Evolutionary conservation across 2,329 filamentous ascomycete species (phyloP).

Genomic region (Ploettnerulaceae sp.): DNA sequence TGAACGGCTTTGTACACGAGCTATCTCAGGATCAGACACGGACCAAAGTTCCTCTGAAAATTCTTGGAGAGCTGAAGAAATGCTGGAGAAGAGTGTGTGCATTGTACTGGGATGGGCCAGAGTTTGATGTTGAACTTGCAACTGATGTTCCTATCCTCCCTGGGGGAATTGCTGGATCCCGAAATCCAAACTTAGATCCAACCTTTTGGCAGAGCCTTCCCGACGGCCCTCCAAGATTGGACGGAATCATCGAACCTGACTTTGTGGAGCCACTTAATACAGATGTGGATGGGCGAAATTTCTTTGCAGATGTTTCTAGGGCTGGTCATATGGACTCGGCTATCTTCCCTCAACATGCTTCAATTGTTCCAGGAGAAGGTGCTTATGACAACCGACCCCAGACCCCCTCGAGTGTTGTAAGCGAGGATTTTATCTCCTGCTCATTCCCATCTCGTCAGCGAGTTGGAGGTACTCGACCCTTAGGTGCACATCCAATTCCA

Average conservation of each 20-base stretch:
- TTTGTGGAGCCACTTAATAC: constrained; percentile 27
- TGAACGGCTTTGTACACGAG: constrained; percentile 65
- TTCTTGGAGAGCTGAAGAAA: constrained; percentile 89
- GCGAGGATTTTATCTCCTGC: constrained; percentile 58
- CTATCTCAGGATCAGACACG: constrained; percentile 42
- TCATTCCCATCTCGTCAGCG: constrained; percentile 53
- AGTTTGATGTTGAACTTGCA: constrained; percentile 56
- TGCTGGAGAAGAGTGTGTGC: constrained; percentile 93
- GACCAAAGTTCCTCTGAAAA: constrained; percentile 65
- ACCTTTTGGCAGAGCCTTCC: constrained; percentile 45
- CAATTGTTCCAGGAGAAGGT: constrained; percentile 6
- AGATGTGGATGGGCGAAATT: constrained; percentile 35
- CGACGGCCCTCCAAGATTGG: constrained; percentile 43
- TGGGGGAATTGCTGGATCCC: constrained; percentile 64
- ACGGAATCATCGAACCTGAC: constrained; percentile 37
- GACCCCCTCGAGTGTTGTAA: constrained; percentile 54
- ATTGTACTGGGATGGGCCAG: constrained; percentile 77
- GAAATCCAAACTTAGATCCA: constrained; percentile 51
- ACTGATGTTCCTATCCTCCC: constrained; percentile 66
- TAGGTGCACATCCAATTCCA: constrained; percentile 53
- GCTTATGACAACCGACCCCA: constrained; percentile 34
- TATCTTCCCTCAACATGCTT: constrained; percentile 32
- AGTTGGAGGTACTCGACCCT: constrained; percentile 39
- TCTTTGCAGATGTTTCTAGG: constrained; percentile 44
- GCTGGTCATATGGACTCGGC: constrained; percentile 46